These are phyloP conservation scores for Poteriospumella lacustris DNA, from an alignment of 108 stramenopile species.

Conservation along the genomic window DNA sequence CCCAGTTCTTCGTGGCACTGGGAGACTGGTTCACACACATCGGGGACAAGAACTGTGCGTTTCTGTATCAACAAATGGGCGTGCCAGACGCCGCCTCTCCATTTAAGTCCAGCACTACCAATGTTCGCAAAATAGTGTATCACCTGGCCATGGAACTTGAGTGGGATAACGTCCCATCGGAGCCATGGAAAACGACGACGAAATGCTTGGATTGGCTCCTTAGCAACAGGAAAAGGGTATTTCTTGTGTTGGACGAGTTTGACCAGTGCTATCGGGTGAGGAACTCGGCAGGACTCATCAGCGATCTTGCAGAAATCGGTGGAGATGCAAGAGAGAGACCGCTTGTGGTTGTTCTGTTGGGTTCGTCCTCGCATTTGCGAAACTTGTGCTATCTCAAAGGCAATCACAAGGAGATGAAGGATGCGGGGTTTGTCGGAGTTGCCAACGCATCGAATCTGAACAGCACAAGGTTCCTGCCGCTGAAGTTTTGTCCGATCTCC, in stretches of 20 bases:
- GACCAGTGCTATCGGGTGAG: neutral
- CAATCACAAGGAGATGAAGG: neutral
- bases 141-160: neutral
- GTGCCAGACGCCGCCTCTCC: neutral
- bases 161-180: neutral
- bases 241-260: constrained; percentile 20
- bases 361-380: neutral
- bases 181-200: neutral
- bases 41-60: neutral
- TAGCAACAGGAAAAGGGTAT: neutral
- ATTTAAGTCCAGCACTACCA: neutral
- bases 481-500: neutral
- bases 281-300: neutral
- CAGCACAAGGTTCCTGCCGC: constrained; percentile 2
- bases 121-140: constrained; percentile 2
- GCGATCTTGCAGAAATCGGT: neutral
- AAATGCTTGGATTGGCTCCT: constrained; percentile 2
- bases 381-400: neutral
- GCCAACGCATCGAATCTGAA: neutral
- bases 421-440: neutral
- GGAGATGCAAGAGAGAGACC: neutral
- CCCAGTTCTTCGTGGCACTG: constrained; percentile 1
- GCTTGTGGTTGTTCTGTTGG: neutral
- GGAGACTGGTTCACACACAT: constrained; percentile 13
- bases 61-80: neutral